Evolutionary conservation across 2,329 filamentous ascomycete genomes (phyloP).

Genomic region (Zasmidium cellare): DNA sequence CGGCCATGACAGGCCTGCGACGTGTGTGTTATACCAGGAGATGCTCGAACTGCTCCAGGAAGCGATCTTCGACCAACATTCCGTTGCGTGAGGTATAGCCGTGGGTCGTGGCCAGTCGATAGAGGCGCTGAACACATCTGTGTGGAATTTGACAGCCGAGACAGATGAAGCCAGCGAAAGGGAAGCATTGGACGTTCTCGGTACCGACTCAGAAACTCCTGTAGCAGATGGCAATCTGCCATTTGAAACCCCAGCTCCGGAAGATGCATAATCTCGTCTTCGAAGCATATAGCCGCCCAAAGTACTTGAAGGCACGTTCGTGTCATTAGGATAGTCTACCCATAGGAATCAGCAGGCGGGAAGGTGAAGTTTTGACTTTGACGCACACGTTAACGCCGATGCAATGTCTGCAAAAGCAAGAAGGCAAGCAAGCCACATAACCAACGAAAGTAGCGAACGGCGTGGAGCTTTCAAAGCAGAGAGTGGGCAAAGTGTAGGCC

Average conservation of each 20-base stretch:
- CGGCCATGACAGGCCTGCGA: constrained; percentile 11
- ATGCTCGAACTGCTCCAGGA: constrained; percentile 12
- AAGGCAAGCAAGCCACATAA: background rate
- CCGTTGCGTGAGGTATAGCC: background rate
- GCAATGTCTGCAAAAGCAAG: background rate
- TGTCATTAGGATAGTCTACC: constrained; percentile 6
- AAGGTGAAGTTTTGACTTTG: background rate
- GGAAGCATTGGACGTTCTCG: background rate
- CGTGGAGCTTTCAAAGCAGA: too few species aligned
- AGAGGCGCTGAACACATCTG: background rate
- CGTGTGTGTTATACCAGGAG: constrained; percentile 8
- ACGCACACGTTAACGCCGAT: constrained; percentile 2
- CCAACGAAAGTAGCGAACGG: too few species aligned
- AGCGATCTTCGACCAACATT: constrained; percentile 14
- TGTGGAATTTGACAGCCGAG: background rate
- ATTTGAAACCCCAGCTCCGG: background rate
- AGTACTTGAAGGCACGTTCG: background rate
- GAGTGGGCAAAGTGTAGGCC: too few species aligned
- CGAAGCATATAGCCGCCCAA: background rate
- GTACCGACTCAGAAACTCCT: background rate
- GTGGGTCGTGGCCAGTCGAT: background rate
- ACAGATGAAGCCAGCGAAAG: background rate
- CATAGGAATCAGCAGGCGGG: background rate
- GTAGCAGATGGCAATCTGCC: background rate
- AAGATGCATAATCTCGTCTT: background rate